Evolutionary conservation across 139 green algal species (phyloP), one percentile per base, ranked within the genome.

Genomic region (Ettlia oleoabundans): DNA sequence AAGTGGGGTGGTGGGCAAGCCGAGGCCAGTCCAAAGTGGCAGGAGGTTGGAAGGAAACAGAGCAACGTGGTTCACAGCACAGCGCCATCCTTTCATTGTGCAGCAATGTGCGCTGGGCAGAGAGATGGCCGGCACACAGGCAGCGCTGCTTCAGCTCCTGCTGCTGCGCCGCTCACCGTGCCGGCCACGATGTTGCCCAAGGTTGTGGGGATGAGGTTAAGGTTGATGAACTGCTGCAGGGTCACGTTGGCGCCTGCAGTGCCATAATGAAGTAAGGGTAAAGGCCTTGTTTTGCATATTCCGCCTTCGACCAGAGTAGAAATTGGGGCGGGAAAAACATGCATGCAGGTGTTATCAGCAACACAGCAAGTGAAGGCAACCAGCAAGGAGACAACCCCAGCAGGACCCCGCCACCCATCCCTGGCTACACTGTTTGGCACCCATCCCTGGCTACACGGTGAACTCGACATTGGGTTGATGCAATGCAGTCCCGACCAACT

Each of bases 141-240:
- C 13, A 58, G 15, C 10, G 13, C 47, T 15, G 13, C 13, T 58
- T 24, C 47, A 58, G 47, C 47, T 10, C 47, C 47, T 15, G 13
- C 10, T 10, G 47, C 47, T 24, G 47, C 47, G 13, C 47, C 15
- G 15, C 72, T 67, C 13, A 95, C 42, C 6, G 76, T 90, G n/a
- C 91, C 94, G 30, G 88, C 92, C 4, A 97, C 73, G 19, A 95
- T 93, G 88, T 98, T 98, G 38, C 95, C 95, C 30, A 98, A 81
- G 0, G 95, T 98, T 3, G 98, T 95, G 9, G 95, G 95, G 40
- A 99, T 82, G 28, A 88, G 65, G 66, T 88, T 85, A 51, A 41
- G 15, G 2, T n/a, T 52, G 6, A 96, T 26, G 85, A 98, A 95
- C n/a, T 94, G 33, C 22, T 33, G 51, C 41, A 90, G 87, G 40